These are phyloP conservation scores for Jacaranda mimosifolia DNA, from an alignment of 257 asterid species.

Conservation along the genomic window DNA sequence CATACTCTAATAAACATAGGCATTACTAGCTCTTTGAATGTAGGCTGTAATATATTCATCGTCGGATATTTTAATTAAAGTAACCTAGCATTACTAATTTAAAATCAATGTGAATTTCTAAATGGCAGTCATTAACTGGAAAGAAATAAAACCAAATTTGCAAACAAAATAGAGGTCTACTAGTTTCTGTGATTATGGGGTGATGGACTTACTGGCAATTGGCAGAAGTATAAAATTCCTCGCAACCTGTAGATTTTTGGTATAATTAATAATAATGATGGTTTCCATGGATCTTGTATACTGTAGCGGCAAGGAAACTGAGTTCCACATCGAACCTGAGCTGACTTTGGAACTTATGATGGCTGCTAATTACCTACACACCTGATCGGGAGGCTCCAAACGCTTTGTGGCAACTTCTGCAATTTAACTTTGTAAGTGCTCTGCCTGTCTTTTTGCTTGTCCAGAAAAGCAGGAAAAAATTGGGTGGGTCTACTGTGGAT, in stretches of 20 bases:
- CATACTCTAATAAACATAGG: too few species aligned
- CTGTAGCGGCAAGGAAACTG: slow-evolving; percentile 88
- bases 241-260: slow-evolving; percentile 19
- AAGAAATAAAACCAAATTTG: too few species aligned
- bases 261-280: slow-evolving; percentile 17
- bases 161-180: too few species aligned
- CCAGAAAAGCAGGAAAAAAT: neutral
- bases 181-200: slow-evolving; percentile 12
- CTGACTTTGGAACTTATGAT: slow-evolving; percentile 90
- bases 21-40: too few species aligned
- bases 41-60: too few species aligned
- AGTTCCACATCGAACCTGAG: slow-evolving; percentile 92
- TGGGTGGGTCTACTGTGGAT: too few species aligned
- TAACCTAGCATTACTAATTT: too few species aligned
- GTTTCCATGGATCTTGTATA: slow-evolving; percentile 19
- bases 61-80: too few species aligned
- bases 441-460: neutral
- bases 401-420: slow-evolving; percentile 37
- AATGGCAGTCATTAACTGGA: too few species aligned
- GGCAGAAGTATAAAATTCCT: neutral
- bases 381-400: slow-evolving; percentile 50
- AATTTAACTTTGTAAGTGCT: slow-evolving; percentile 39
- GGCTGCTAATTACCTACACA: slow-evolving; percentile 91
- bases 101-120: too few species aligned
- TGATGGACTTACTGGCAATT: neutral